Conservation (phyloP, 192 early-diverging fungal species). For the Mortierella claussenii region DNA sequence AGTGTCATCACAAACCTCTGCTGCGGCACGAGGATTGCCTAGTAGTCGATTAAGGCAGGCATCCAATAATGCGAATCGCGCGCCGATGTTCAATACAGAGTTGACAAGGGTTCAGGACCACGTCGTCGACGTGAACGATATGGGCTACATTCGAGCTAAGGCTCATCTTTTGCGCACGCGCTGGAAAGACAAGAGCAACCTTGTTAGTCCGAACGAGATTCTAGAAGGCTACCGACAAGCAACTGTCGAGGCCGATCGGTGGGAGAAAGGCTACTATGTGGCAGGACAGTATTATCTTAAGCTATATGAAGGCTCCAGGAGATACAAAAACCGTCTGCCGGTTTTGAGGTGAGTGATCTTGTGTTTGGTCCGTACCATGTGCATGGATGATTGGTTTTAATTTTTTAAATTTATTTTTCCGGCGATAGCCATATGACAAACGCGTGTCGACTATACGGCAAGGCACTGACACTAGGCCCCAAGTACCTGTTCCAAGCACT, state of each 20-base stretch:
- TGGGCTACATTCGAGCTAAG: conserved; percentile 34
- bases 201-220: conserved; percentile 54
- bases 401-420: background rate
- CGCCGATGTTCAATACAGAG: background rate
- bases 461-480: conserved; percentile 71
- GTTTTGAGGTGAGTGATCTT: conserved; percentile 1
- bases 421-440: conserved; percentile 24
- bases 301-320: conserved; percentile 48
- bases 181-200: conserved; percentile 67
- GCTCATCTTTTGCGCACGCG: conserved; percentile 61
- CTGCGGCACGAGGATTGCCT: background rate
- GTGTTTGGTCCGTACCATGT: background rate
- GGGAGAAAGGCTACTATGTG: conserved; percentile 75
- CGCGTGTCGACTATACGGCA: conserved; percentile 31
- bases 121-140: conserved; percentile 2
- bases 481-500: conserved; percentile 87
- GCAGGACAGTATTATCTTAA: conserved; percentile 73
- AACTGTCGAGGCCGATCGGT: conserved; percentile 48
- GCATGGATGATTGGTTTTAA: too few species aligned
- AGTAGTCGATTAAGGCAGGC: background rate
- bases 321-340: conserved; percentile 13
- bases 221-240: conserved; percentile 47
- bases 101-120: conserved; percentile 24
- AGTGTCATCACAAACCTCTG: background rate
- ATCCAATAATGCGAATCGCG: background rate